These are phyloP conservation scores for Talaromyces borbonicus DNA, from an alignment of 495 filamentous ascomycete species.

Conservation along the genomic window DNA sequence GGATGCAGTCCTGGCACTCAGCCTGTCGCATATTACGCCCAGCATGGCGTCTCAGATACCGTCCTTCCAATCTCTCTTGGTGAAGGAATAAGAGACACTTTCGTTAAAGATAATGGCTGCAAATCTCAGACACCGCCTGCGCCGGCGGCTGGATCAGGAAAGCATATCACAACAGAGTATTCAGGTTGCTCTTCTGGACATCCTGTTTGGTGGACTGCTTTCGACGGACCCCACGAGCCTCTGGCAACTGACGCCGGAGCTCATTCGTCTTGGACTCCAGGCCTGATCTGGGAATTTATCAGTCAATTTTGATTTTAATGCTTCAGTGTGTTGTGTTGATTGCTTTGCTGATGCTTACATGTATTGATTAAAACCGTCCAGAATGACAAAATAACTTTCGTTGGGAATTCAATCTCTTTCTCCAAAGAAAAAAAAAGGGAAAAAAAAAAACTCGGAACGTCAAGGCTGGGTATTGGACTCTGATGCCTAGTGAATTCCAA, in stretches of 20 bases:
- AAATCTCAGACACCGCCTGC: slow-evolving; percentile 4
- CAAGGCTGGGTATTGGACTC: too few relatives aligned
- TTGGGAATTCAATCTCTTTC: too few relatives aligned
- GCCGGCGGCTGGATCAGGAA: slow-evolving; percentile 7
- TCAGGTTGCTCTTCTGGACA: slow-evolving; percentile 5
- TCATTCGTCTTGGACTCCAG: slow-evolving; percentile 1
- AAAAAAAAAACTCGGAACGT: too few relatives aligned
- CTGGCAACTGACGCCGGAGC: slow-evolving; percentile 11
- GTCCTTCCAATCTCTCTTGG: slow-evolving; percentile 28
- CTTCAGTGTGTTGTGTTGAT: too few relatives aligned
- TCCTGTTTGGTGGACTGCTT: slow-evolving; percentile 13
- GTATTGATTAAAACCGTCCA: too few relatives aligned
- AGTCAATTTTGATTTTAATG: too few relatives aligned
- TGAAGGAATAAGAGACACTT: slow-evolving; percentile 25
- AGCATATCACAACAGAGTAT: slow-evolving; percentile 9
- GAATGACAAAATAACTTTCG: too few relatives aligned
- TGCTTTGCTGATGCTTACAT: too few relatives aligned
- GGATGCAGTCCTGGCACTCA: slow-evolving; percentile 28
- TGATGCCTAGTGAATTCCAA: too few relatives aligned
- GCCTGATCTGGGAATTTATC: slow-evolving; percentile 11
- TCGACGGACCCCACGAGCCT: slow-evolving; percentile 13
- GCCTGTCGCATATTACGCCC: slow-evolving; percentile 34
- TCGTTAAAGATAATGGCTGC: slow-evolving; percentile 33
- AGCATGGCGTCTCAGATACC: slow-evolving; percentile 31
- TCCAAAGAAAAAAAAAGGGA: too few relatives aligned